These are phyloP conservation scores for Coemansia sp. DNA, from an alignment of 192 early-diverging fungal genomes.

Conservation along the genomic window DNA sequence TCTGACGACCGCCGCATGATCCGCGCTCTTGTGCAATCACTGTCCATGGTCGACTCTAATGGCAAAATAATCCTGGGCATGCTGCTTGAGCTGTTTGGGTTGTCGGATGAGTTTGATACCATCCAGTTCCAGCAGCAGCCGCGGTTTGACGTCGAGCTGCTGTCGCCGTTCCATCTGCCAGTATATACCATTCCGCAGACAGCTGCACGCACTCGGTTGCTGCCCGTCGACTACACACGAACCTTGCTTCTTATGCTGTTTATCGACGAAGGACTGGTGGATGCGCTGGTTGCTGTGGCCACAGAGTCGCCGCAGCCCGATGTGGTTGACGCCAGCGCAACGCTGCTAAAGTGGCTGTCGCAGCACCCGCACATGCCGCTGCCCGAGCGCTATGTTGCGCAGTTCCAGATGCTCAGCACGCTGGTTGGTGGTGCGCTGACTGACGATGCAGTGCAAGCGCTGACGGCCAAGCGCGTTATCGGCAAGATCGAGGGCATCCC, in stretches of 20 bases:
- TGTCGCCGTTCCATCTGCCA: slow-evolving; percentile 44
- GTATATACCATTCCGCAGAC: slow-evolving; percentile 30
- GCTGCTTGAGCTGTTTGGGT: slow-evolving; percentile 53
- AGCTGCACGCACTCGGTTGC: slow-evolving; percentile 35
- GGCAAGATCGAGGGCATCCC: slow-evolving; percentile 46
- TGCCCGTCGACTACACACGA: slow-evolving; percentile 50
- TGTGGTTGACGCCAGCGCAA: slow-evolving; percentile 47
- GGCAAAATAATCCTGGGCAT: slow-evolving; percentile 52
- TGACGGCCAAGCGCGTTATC: slow-evolving; percentile 37
- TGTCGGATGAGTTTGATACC: slow-evolving; percentile 50
- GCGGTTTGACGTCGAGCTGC: slow-evolving; percentile 49
- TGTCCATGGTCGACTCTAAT: slow-evolving; percentile 40
- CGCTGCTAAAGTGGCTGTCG: slow-evolving; percentile 52
- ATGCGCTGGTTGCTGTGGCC: slow-evolving; percentile 40
- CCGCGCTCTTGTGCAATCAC: slow-evolving; percentile 31
- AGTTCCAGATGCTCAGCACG: slow-evolving; percentile 40
- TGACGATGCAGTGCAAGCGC: slow-evolving; percentile 6
- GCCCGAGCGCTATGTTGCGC: slow-evolving; percentile 34
- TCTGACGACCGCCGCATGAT: slow-evolving; percentile 40
- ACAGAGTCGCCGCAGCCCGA: slow-evolving; percentile 34
- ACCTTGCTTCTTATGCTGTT: slow-evolving; percentile 54
- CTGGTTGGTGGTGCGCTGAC: slow-evolving; percentile 38
- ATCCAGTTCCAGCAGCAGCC: slow-evolving; percentile 54
- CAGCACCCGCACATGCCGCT: slow-evolving; percentile 52
- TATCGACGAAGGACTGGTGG: slow-evolving; percentile 55